These are phyloP conservation scores for Aurantiochytrium sp. DNA, from an alignment of 108 stramenopile genomes.

Conservation along the genomic window DNA sequence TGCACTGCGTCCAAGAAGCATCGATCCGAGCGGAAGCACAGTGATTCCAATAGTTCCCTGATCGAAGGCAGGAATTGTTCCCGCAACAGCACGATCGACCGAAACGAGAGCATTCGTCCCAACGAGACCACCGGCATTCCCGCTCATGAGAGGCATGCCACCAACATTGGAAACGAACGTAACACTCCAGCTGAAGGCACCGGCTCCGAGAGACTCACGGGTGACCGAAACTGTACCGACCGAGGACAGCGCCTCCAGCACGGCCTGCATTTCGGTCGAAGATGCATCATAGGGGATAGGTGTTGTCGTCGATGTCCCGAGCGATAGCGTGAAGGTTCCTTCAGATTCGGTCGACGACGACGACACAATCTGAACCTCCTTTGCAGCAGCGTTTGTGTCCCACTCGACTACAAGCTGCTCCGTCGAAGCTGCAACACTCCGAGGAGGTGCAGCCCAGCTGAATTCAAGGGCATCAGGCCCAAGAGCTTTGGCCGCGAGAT, in stretches of 20 bases:
- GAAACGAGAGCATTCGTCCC: neutral
- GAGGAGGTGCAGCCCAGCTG: constrained; percentile 35
- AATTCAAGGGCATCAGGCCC: constrained; percentile 32
- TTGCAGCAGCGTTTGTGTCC: neutral
- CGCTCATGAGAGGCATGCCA: constrained; percentile 19
- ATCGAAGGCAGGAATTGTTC: constrained; percentile 28
- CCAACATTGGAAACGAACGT: constrained; percentile 40
- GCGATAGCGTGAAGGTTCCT: constrained; percentile 37
- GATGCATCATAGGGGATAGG: constrained; percentile 31
- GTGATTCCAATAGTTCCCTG: constrained; percentile 31
- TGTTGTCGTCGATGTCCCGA: constrained; percentile 14
- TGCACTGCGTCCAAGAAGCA: constrained; percentile 15
- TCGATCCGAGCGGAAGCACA: constrained; percentile 25
- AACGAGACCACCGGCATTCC: constrained; percentile 1
- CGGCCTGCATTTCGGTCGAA: neutral
- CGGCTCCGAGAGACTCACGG: neutral
- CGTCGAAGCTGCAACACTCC: constrained; percentile 23
- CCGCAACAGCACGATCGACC: neutral
- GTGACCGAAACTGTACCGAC: constrained; percentile 31
- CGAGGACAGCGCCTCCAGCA: constrained; percentile 20
- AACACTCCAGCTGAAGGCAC: constrained; percentile 27
- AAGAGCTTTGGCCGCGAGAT: constrained; percentile 32
- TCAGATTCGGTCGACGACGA: neutral
- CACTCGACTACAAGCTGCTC: constrained; percentile 46
- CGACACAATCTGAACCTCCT: constrained; percentile 36